phyloP scores from a whole-genome alignment of 306 rosid genomes.

The Vigna reflexopilosa region DNA sequence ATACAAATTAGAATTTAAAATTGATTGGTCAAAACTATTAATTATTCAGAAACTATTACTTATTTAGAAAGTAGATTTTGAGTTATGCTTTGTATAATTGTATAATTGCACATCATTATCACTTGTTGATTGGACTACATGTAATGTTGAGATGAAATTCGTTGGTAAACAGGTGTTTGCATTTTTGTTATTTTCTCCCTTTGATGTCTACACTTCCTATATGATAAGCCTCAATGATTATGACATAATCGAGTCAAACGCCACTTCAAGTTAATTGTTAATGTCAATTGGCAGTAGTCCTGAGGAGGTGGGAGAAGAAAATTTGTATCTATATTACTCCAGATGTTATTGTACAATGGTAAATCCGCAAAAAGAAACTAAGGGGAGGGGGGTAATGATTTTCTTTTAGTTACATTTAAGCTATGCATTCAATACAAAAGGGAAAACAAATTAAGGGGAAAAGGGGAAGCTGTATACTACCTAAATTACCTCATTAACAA shows the following conservation, averaged over 20 bases:
- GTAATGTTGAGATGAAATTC: background rate
- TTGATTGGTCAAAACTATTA: no score
- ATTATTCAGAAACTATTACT: no score
- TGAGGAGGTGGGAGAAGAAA: background rate
- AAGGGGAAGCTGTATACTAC: background rate
- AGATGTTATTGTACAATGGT: constrained; percentile 33
- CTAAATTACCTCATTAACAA: constrained; percentile 38
- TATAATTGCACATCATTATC: background rate
- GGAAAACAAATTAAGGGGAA: background rate
- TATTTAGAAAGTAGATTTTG: no score
- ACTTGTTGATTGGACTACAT: background rate
- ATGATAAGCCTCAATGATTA: background rate
- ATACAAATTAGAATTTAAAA: no score
- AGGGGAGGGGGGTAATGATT: constrained; percentile 41
- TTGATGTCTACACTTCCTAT: no score
- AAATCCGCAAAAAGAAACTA: background rate
- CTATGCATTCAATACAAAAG: constrained; percentile 16
- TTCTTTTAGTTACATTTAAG: constrained; percentile 7
- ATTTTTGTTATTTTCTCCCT: background rate
- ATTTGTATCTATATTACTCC: constrained; percentile 32
- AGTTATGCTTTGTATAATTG: no score
- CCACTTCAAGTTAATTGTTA: background rate
- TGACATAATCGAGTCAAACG: background rate
- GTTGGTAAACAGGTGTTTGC: background rate
- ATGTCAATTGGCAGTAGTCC: background rate